phyloP scores from a whole-genome alignment of 2,329 filamentous ascomycete species.

The Zarea fungicola region DNA sequence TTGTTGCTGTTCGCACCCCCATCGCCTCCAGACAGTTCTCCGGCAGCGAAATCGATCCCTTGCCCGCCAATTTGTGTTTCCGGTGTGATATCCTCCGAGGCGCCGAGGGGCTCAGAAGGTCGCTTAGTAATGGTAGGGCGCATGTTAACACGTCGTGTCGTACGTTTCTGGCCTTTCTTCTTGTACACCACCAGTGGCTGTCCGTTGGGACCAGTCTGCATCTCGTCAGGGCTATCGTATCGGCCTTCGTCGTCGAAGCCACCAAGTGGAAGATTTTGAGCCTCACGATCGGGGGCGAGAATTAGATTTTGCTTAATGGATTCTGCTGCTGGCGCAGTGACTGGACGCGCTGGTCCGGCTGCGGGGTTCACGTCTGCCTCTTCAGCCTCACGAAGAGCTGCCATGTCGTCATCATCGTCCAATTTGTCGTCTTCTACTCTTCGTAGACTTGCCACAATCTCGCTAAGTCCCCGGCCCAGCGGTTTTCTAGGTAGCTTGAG shows the following conservation, averaged over 20 bases:
- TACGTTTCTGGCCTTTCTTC: slow-evolving; percentile 80
- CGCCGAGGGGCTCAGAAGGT: slow-evolving; percentile 28
- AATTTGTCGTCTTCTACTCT: slow-evolving; percentile 64
- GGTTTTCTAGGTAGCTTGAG: slow-evolving; percentile 53
- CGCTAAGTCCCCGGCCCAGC: slow-evolving; percentile 65
- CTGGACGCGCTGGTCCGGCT: slow-evolving; percentile 19
- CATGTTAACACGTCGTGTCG: slow-evolving; percentile 65
- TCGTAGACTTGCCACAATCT: slow-evolving; percentile 65
- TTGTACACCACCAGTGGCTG: slow-evolving; percentile 62
- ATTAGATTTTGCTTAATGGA: slow-evolving; percentile 26
- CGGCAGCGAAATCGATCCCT: slow-evolving; percentile 14
- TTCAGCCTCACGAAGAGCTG: slow-evolving; percentile 69
- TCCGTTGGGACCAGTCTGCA: slow-evolving; percentile 49
- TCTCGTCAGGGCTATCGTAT: slow-evolving; percentile 52
- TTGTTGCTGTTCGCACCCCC: slow-evolving; percentile 23
- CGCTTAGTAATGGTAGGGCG: slow-evolving; percentile 47
- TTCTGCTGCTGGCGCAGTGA: slow-evolving; percentile 17
- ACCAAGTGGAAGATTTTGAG: slow-evolving; percentile 43
- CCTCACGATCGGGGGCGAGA: slow-evolving; percentile 40
- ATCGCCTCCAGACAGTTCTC: slow-evolving; percentile 21
- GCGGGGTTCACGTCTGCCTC: slow-evolving; percentile 30
- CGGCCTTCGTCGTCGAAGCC: slow-evolving; percentile 59
- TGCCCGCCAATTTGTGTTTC: slow-evolving; percentile 23
- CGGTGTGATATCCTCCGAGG: slow-evolving; percentile 28
- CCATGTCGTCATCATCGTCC: slow-evolving; percentile 74